Evolutionary conservation across 352 stramenopile species (phyloP), one percentile per base, ranked within the genome.

Genomic region (Phytophthora pluvialis): DNA sequence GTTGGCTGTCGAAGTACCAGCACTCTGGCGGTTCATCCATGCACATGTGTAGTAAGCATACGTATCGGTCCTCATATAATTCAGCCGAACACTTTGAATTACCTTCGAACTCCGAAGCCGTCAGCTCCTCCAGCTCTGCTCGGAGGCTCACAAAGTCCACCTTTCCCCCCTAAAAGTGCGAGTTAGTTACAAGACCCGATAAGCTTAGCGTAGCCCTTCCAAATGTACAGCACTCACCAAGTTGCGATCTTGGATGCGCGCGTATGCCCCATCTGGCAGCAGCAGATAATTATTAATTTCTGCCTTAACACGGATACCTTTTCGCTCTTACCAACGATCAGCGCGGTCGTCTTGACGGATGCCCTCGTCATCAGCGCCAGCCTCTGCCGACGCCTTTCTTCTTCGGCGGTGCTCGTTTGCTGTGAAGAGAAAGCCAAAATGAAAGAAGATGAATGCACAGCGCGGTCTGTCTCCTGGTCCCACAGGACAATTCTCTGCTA

Each of bases 1-100:
- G 73, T 9, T 88, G 79, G n/a, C 54, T 70, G 38, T 90, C 83
- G 50, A 93, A 93, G 53, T 87, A 91, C 84, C 85, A 93, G 67
- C 85, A 90, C 40, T 93, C 84, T 93, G 44, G n/a, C 21, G 2
- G 1, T 2, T 21, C 21, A 21, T 2, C 21, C 1, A 21, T 21
- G 21, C 21, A 21, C 2, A 21, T 21, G 2, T 2, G 21, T 21
- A 21, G 21, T 21, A 21, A 21, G 21, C 21, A 21, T n/a, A n/a
- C n/a, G n/a, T n/a, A n/a, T n/a, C n/a, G n/a, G n/a, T n/a, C n/a
- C n/a, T n/a, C n/a, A n/a, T n/a, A n/a, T 21, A 21, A 21, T 2
- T 21, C 21, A 21, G 21, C 21, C 21, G 21, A 21, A 18, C 15
- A 31, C n/a, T 47, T 4, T 3, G 12, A 45, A 35, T 3, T 26